Evolutionary conservation across 2,329 filamentous ascomycete genomes (phyloP), one percentile per base, ranked within the genome.

Genomic region (Calonectria hawksworthii): DNA sequence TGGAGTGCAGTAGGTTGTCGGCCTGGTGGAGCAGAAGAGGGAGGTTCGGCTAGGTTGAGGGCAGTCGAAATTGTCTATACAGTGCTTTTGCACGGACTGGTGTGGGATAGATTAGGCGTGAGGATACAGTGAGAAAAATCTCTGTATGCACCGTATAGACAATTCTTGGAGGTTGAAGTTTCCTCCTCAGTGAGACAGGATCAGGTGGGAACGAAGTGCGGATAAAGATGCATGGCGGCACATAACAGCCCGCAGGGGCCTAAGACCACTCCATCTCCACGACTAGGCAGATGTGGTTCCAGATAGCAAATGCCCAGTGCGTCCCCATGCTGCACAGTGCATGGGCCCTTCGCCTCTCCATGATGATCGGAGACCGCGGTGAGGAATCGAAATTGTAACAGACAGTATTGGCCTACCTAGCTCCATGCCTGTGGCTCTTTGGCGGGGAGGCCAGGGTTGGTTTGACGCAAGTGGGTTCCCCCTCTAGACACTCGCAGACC

Each of bases 61-160:
- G 63, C 54, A 63, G 52, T 65, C 47, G 76, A 71, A 73, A 73
- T 80, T 80, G 75, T 78, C 80, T 81, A 81, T 80, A 81, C 80
- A 80, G 80, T 81, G 65, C 51, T 26, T 36, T 26, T 21, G 32
- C 69, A 81, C 79, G 61, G 78, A 69, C 52, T 14, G n/a, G 11
- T 26, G 41, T 32, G 21, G 32, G 13, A 28, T 26, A 18, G 0
- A 16, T 8, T 7, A 8, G 23, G 47, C 47, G 52, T 51, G 36
- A 13, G 4, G 1, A 3, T 38, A 81, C 79, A 74, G 80, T 81
- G 64, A 16, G 51, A 74, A 41, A 70, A 74, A 56, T 67, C 68
- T 73, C 73, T 30, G 56, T 74, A 79, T 76, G 78, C 80, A 81
- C 80, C 76, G 80, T 81, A 81, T 81, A 81, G 80, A 77, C 79